Conservation (phyloP, 139 green algal species). For the Ulvella scutata region DNA sequence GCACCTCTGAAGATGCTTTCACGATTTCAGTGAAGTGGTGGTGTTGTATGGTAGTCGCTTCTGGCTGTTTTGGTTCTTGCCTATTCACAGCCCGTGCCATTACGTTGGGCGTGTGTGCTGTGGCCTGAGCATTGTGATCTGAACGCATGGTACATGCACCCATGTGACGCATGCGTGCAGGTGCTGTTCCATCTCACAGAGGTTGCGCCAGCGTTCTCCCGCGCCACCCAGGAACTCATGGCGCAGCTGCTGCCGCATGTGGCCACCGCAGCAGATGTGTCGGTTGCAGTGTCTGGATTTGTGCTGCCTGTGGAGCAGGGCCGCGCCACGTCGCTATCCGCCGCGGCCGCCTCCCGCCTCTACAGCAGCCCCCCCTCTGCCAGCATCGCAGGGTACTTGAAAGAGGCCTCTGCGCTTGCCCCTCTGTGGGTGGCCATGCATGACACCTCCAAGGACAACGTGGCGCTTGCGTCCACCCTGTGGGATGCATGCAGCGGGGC, state of each 20-base stretch:
- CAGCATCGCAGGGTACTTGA: conserved; percentile 7
- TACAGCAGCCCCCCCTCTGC: conserved; percentile 7
- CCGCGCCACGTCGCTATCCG: conserved; percentile 35
- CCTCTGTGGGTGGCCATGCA: conserved; percentile 36
- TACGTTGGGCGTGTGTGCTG: no score
- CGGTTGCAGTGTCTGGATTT: background rate
- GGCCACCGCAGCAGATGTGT: conserved; percentile 3
- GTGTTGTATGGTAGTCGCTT: no score
- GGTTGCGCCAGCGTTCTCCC: background rate
- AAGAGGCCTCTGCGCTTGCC: conserved; percentile 8
- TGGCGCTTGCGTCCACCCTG: conserved; percentile 23
- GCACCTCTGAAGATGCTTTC: no score
- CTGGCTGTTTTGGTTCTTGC: no score
- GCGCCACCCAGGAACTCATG: conserved; percentile 24
- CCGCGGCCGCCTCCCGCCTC: conserved; percentile 37
- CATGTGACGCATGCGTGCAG: conserved; percentile 43
- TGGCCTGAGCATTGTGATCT: background rate
- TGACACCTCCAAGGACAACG: conserved; percentile 42
- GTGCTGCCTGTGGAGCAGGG: conserved; percentile 6
- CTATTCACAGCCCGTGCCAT: no score
- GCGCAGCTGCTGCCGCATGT: conserved; percentile 34
- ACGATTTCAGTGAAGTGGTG: no score
- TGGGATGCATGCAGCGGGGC: conserved; percentile 24
- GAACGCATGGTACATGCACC: background rate
- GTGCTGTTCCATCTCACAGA: conserved; percentile 39